Conservation (phyloP, 768 basidiomycete genomes). For the Kwoniella mangroviensis region DNA sequence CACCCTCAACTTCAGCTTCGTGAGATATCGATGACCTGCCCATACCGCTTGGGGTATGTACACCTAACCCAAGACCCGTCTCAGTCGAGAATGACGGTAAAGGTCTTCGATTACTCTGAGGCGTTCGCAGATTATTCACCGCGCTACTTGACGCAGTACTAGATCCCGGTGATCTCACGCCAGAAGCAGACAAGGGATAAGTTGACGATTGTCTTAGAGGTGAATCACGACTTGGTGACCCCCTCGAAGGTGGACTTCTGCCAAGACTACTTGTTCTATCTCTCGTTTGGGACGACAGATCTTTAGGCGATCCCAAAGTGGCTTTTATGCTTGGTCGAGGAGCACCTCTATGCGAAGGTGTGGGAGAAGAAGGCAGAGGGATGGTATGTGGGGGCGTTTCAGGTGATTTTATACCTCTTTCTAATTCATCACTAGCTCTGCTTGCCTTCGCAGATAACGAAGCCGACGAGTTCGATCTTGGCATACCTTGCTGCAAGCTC, state of each 20-base stretch:
- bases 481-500: slow-evolving; percentile 26
- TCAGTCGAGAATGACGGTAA: slow-evolving; percentile 9
- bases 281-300: slow-evolving; percentile 18
- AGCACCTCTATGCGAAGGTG: slow-evolving; percentile 11
- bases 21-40: slow-evolving; percentile 1
- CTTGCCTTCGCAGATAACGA: not conserved
- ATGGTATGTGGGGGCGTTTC: slow-evolving; percentile 47
- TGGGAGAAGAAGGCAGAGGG: slow-evolving; percentile 52
- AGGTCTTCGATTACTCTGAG: slow-evolving; percentile 27
- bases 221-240: slow-evolving; percentile 32
- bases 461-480: slow-evolving; percentile 26
- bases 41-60: not conserved
- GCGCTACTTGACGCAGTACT: slow-evolving; percentile 5
- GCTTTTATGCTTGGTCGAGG: slow-evolving; percentile 3
- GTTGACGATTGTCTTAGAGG: slow-evolving; percentile 31
- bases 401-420: slow-evolving; percentile 16
- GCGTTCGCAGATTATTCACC: slow-evolving; percentile 17
- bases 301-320: slow-evolving; percentile 23
- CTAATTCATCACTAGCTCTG: not conserved
- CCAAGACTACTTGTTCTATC: slow-evolving; percentile 25
- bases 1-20: slow-evolving; percentile 18
- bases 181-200: slow-evolving; percentile 17
- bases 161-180: slow-evolving; percentile 21
- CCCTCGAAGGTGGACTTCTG: slow-evolving; percentile 31
- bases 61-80: not conserved